Evolutionary conservation across 2,329 filamentous ascomycete species (phyloP), one percentile per base, ranked within the genome.

Genomic region (Eutypa lata): DNA sequence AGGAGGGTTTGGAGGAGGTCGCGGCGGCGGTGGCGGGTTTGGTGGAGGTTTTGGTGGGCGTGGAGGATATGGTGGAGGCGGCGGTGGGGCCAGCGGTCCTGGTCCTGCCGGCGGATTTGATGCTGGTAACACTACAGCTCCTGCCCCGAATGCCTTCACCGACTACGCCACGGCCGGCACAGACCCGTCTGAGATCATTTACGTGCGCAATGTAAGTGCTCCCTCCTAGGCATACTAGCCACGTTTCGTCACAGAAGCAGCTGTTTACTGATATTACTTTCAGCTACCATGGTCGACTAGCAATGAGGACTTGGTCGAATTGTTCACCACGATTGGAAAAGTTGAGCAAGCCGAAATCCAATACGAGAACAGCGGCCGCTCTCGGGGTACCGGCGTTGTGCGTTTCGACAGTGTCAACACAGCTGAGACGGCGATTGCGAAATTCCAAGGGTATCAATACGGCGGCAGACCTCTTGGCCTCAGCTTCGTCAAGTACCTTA

Each of bases 321-420:
- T 99, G 19, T 99, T 99, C 78, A 92, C 89, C 18, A 99, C 94
- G 11, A 99, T 99, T 66, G 94, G 94, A 59, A 96, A 96, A 72
- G 94, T 99, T 54, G 91, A 97, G 66, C 91, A 94, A 65, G 94
- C 94, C n/a, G 94, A 99, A 75, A 97, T 99, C 53, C 94, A 99
- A 73, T 97, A 99, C 68, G 94, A 99, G 72, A 89, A 90, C 3
- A 97, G 95, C 66, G 94, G 94, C 45, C 90, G 94, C 64, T 99
- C 94, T 55, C 89, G 91, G 59, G 94, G 94, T 59, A 94, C 90
- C 54, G 94, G 94, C 68, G 94, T 99, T n/a, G 94, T 99, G 52
- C 87, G 94, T 57, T 97, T 99, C 69, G 90, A 95, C 67, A 83
- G 75, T 50, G 76, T 84, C 16, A 86, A 92, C 8, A 95, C 91